Conservation (phyloP, 441 rosid genomes). For the Lepidium campestre region DNA sequence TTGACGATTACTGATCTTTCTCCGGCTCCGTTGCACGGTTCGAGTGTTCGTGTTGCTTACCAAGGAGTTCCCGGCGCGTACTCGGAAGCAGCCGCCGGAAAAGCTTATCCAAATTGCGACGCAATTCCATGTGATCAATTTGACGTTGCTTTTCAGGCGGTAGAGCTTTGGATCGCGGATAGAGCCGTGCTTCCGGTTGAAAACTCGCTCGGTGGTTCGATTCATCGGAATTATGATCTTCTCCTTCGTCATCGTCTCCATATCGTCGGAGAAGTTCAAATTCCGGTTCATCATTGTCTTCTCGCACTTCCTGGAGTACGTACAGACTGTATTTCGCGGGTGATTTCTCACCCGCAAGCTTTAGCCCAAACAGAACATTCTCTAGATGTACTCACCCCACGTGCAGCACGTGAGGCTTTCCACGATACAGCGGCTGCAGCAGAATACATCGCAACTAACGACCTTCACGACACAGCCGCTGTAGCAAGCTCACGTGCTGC, state of each 20-base stretch:
- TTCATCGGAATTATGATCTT: constrained; percentile 21
- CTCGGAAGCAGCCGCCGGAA: constrained; percentile 26
- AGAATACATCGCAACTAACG: background rate
- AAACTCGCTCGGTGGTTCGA: constrained; percentile 23
- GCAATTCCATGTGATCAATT: constrained; percentile 23
- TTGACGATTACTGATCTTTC: constrained; percentile 20
- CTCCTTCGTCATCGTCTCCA: constrained; percentile 27
- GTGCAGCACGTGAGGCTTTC: constrained; percentile 20
- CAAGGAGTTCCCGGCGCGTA: constrained; percentile 27
- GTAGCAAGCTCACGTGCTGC: constrained; percentile 18
- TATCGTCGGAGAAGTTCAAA: constrained; percentile 19
- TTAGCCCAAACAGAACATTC: constrained; percentile 18
- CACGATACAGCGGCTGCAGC: constrained; percentile 22
- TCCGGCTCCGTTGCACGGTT: constrained; percentile 25
- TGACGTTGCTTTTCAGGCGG: constrained; percentile 21
- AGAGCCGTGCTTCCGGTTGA: constrained; percentile 23
- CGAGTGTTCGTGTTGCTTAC: constrained; percentile 23
- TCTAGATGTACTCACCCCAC: constrained; percentile 3
- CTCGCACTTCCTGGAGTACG: constrained; percentile 11
- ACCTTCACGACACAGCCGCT: constrained; percentile 20
- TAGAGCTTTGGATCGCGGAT: constrained; percentile 25
- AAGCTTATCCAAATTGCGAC: constrained; percentile 20
- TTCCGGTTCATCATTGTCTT: constrained; percentile 23
- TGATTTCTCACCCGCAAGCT: constrained; percentile 21
- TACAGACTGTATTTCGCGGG: background rate